Conservation (phyloP, 148 eudicot genomes). For the Cornus kousa region DNA sequence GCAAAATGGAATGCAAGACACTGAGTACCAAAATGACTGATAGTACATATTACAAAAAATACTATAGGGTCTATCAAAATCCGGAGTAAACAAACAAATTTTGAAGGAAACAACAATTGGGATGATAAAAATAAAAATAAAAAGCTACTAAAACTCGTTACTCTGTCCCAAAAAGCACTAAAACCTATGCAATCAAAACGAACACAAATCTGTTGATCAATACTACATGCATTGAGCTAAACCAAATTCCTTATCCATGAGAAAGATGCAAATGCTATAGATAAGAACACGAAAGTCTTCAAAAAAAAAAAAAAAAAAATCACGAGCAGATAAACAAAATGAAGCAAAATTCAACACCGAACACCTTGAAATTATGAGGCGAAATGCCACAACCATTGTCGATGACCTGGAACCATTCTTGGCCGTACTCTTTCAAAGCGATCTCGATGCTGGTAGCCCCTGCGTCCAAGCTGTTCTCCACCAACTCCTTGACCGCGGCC, state of each 20-base stretch:
- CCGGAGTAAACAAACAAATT: background rate
- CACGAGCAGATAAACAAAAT: background rate
- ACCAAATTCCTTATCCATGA: background rate
- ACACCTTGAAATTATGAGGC: slow-evolving; percentile 70
- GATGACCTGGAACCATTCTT: slow-evolving; percentile 70
- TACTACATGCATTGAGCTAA: background rate
- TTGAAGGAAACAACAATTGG: background rate
- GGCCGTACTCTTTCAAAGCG: slow-evolving; percentile 69
- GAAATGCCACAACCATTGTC: slow-evolving; percentile 93
- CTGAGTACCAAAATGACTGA: background rate
- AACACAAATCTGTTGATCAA: background rate
- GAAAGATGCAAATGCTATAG: background rate
- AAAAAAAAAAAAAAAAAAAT: no score
- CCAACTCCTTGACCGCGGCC: slow-evolving; percentile 92
- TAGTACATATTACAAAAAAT: background rate
- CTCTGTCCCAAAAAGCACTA: background rate
- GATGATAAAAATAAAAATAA: background rate
- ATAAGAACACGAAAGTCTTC: background rate
- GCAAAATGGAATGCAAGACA: slow-evolving; percentile 21
- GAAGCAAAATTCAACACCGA: background rate
- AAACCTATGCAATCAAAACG: background rate
- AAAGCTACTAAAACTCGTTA: background rate
- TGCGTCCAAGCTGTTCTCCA: slow-evolving; percentile 94
- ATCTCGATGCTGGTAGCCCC: slow-evolving; percentile 84
- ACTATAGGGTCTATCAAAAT: background rate